Evolutionary conservation across 257 asterid genomes (phyloP), one percentile per base, ranked within the genome.

Genomic region (Fraxinus pennsylvanica): DNA sequence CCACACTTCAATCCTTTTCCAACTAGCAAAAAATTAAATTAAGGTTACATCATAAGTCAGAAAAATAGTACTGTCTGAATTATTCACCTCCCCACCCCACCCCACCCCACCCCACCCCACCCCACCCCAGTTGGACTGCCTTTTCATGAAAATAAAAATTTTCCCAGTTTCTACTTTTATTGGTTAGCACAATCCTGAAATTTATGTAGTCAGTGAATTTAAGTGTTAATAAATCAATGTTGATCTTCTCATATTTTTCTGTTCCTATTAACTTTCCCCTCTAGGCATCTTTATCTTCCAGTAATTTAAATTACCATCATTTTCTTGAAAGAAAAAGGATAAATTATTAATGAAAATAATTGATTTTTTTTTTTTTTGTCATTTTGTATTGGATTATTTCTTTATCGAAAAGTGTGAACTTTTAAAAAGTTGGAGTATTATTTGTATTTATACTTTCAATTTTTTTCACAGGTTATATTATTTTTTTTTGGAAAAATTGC

Each of bases 171-270:
- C 17, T 57, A 57, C 66, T 59, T 59, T 59, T 32, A 17, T 71
- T 75, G 75, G 84, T 68, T 74, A 73, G 76, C 45, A 39, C 74
- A 54, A 63, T 36, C 73, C 76, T 69, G 77, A 74, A 70, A 25
- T 73, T 75, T 63, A 35, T 72, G 84, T 38, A 72, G 75, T 80
- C 43, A 21, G 33, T 8, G 36, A 75, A 38, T 8, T 36, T 76
- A 82, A 43, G 57, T 70, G 77, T 72, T 57, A 71, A 68, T 38
- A 59, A 68, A 35, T 77, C 83, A 71, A 74, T 80, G 85, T 72
- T 82, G 86, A 85, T 86, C 69, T 13, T 71, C 74, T 88, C 88
- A 88, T 84, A 71, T 82, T 74, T 81, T 82, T 82, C 82, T 72
- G 87, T 78, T 73, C 82, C 84, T 29, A 30, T 78, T 63, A 54